Base-by-base conservation (phyloP, 176 grass and related monocot genomes). In the Oryza coarctata region DNA sequence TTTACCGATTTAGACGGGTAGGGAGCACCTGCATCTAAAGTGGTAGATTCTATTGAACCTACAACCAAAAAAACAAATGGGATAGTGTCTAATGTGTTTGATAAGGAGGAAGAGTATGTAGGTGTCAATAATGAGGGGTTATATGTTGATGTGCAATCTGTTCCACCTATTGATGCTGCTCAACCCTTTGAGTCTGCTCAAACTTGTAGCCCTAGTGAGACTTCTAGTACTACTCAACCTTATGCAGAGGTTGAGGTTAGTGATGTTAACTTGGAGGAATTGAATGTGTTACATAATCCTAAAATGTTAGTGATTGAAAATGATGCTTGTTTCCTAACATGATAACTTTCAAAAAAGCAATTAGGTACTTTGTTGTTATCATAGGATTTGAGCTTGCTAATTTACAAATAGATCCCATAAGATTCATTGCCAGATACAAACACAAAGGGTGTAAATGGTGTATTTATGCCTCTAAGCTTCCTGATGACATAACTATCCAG, bases 151-250 rank as follows among this genome's bases (percentile, higher is more conserved):
- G 36, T 9, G 36, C 36, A 1, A 9, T 9, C 36, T 39, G 9
- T 39, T 13, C 0, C 2, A 44, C 10, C 12, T 15, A 44, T 0
- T 4, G 0, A 44, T 9, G 43, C 3, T 44, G 3, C 12, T 4
- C 0, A 50, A 17, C 14, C 47, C 13, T 18, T 5, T 50, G 4
- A 8, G 36, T 1, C 7, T 39, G 9, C 36, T 39, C 1, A 39
- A 9, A 39, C 0, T 39, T 1, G 0, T 9, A 6, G 1, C 36
- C 7, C 8, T 39, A 0, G 3, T 4, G 27, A 14, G 3, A 0
- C 62, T 13, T 44, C 0, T 44, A 3, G 12, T 2, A 14, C 2
- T 44, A 3, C 2, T 14, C 12, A 44, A 64, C 23, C 22, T 4
- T 18, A 18, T 50, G 15, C 0, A 2, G 9, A 70, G 9, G 10